Percentiles rank a stretch among this genome's conserved stretches.
These are phyloP conservation scores for Graphilbum fragrans DNA, from an alignment of 2,329 filamentous ascomycete species.

Conservation along the genomic window DNA sequence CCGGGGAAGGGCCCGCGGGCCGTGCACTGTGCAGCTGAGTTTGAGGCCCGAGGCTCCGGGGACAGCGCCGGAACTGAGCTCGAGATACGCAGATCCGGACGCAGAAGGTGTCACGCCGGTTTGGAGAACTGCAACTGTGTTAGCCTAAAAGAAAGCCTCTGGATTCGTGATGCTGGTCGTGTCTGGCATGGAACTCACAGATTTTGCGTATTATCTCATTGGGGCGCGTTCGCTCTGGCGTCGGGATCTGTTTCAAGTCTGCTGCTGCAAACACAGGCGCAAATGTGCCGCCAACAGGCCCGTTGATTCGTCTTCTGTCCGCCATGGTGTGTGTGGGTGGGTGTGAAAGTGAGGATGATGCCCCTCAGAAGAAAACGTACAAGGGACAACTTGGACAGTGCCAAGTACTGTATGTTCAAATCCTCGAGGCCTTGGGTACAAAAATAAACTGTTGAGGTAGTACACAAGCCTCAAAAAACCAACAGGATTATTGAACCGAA, in stretches of 20 bases:
- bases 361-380: too few species aligned
- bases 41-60: conserved; percentile 53
- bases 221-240: conserved; percentile 41
- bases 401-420: too few species aligned
- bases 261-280: conserved; percentile 49
- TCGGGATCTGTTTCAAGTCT: conserved; percentile 26
- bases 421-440: too few species aligned
- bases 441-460: too few species aligned
- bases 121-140: conserved; percentile 64
- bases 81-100: conserved; percentile 82
- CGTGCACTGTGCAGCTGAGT: conserved; percentile 85
- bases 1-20: conserved; percentile 78
- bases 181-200: conserved; percentile 44
- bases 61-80: conserved; percentile 39
- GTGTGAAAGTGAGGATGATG: not conserved
- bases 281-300: conserved; percentile 64
- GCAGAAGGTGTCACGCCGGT: conserved; percentile 89
- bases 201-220: conserved; percentile 70
- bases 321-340: conserved; percentile 37
- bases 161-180: not conserved
- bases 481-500: too few species aligned
- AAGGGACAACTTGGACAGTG: too few species aligned
- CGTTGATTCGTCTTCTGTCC: conserved; percentile 84
- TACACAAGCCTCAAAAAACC: too few species aligned
- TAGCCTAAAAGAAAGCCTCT: not conserved